These are phyloP conservation scores for Lipomyces orientalis DNA, from an alignment of 805 yeast species.

Conservation along the genomic window DNA sequence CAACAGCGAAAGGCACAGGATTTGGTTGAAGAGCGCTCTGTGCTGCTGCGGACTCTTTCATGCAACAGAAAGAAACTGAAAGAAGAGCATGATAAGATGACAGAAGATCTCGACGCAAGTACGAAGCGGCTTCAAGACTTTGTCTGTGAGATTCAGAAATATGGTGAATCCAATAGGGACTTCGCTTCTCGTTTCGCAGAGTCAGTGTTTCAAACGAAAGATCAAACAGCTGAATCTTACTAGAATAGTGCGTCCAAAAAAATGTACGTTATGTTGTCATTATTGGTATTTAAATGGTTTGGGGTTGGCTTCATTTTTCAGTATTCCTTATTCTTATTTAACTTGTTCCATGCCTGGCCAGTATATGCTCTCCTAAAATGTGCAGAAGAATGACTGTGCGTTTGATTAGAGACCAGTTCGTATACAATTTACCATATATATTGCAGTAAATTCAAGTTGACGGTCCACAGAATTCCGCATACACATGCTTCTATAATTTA, in stretches of 20 bases:
- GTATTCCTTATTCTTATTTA: background rate
- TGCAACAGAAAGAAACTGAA: conserved; percentile 6
- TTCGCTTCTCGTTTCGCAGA: conserved; percentile 13
- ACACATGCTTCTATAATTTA: too few species aligned
- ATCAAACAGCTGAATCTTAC: background rate
- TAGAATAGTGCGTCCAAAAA: background rate
- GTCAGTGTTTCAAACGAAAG: background rate
- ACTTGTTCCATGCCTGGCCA: background rate
- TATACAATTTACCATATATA: too few species aligned
- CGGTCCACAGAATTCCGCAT: too few species aligned
- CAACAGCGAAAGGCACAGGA: conserved; percentile 11
- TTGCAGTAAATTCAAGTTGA: too few species aligned
- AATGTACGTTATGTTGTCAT: background rate
- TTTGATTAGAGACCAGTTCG: too few species aligned
- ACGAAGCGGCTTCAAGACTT: conserved; percentile 17
- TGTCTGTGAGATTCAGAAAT: conserved; percentile 22
- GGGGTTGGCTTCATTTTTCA: background rate
- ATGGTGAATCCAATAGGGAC: conserved; percentile 17
- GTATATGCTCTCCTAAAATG: too few species aligned
- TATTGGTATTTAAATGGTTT: background rate
- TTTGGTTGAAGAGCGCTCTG: conserved; percentile 4
- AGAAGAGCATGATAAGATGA: conserved; percentile 14
- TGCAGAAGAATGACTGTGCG: too few species aligned
- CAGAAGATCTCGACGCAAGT: conserved; percentile 16
- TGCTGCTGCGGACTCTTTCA: conserved; percentile 2